Evolutionary conservation across 805 yeast genomes (phyloP).

Genomic region (Starmera dryadoides): DNA sequence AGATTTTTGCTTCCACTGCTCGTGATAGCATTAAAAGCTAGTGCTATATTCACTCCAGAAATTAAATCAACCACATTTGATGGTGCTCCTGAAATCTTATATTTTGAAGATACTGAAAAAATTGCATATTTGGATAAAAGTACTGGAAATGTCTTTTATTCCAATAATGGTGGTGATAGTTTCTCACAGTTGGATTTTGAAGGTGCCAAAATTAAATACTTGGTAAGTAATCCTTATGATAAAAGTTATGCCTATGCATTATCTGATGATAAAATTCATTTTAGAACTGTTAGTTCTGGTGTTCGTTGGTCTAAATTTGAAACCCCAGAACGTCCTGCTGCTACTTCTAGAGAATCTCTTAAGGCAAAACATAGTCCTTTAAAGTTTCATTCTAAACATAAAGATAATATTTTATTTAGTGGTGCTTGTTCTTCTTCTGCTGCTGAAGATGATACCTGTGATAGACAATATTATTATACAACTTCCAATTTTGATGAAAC

Average conservation of each 20-base stretch:
- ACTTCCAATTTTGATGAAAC: constrained; percentile 34
- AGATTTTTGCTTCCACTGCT: too few relatives aligned
- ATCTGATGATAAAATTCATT: constrained; percentile 26
- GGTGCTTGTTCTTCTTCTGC: constrained; percentile 26
- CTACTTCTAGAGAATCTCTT: constrained; percentile 15
- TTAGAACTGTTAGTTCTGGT: constrained; percentile 34
- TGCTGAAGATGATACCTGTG: constrained; percentile 23
- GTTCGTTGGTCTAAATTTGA: constrained; percentile 31
- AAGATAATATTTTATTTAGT: constrained; percentile 29
- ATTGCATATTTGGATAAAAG: constrained; percentile 13
- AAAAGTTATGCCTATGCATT: constrained; percentile 31
- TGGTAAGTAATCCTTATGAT: constrained; percentile 32
- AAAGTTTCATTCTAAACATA: constrained; percentile 31
- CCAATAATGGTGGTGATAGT: constrained; percentile 38
- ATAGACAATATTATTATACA: constrained; percentile 33
- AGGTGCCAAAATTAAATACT: constrained; percentile 22
- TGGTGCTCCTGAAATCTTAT: constrained; percentile 21
- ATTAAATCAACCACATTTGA: constrained; percentile 11
- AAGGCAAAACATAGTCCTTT: constrained; percentile 18
- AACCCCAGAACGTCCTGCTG: constrained; percentile 22
- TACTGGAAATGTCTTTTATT: constrained; percentile 30
- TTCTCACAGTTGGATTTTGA: constrained; percentile 35
- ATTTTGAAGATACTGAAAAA: constrained; percentile 23
- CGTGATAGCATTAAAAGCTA: neutral
- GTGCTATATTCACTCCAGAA: constrained; percentile 20